phyloP scores from a whole-genome alignment of 1,139 yeast genomes.

The Debaryomycetaceae sp. region DNA sequence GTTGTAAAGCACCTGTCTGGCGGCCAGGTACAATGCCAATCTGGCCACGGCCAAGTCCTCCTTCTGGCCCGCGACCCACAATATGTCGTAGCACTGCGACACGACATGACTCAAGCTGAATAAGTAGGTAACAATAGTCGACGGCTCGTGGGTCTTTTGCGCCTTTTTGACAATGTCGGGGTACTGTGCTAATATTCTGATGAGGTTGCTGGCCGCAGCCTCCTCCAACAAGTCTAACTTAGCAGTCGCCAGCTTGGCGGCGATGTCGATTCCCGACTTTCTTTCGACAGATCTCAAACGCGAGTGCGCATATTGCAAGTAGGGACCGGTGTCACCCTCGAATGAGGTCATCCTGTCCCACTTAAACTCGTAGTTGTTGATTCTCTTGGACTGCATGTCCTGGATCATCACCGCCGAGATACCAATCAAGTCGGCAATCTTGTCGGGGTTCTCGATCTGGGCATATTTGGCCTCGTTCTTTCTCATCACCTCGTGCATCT shows the following conservation, averaged over 20 bases:
- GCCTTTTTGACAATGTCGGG: slow-evolving; percentile 90
- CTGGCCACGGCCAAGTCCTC: slow-evolving; percentile 86
- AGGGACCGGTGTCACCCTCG: slow-evolving; percentile 99
- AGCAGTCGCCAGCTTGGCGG: slow-evolving; percentile 50
- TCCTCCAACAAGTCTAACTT: slow-evolving; percentile 71
- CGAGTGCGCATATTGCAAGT: slow-evolving; percentile 97
- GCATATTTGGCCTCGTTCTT: slow-evolving; percentile 88
- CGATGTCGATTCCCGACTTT: slow-evolving; percentile 57
- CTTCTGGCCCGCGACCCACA: slow-evolving; percentile 98
- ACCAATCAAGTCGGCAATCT: slow-evolving; percentile 93
- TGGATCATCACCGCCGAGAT: slow-evolving; percentile 98
- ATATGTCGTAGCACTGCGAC: slow-evolving; percentile 88
- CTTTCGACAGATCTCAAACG: slow-evolving; percentile 94
- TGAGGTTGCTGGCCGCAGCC: slow-evolving; percentile 66
- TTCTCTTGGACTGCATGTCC: slow-evolving; percentile 97
- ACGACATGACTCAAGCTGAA: slow-evolving; percentile 91
- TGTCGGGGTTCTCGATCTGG: slow-evolving; percentile 92
- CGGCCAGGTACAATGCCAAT: slow-evolving; percentile 85
- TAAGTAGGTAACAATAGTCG: slow-evolving; percentile 89
- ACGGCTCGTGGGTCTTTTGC: slow-evolving; percentile 82
- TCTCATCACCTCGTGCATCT: slow-evolving; percentile 97
- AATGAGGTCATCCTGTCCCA: slow-evolving; percentile 99
- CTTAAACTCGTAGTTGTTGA: slow-evolving; percentile 92
- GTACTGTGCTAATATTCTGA: slow-evolving; percentile 81
- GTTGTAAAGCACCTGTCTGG: slow-evolving; percentile 83